A percentile compares a stretch with the other conserved stretches of the same genome.
phyloP scores from a whole-genome alignment of 2,329 filamentous ascomycete genomes.

The Hymenotorrendiella dingleyae region DNA sequence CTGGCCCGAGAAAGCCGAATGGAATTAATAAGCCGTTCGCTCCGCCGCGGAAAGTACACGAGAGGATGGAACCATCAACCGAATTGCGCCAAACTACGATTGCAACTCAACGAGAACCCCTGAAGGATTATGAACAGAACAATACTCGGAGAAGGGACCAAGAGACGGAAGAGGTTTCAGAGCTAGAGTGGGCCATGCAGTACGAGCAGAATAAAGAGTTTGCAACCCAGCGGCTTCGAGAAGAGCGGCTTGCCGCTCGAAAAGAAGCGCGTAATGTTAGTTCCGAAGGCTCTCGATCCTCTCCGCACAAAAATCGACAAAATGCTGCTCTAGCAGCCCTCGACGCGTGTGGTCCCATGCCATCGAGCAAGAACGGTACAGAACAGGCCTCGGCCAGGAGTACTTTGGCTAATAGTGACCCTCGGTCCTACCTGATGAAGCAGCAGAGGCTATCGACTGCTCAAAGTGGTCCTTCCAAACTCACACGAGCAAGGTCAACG shows the following conservation, averaged over 20 bases:
- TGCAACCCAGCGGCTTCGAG: conserved; percentile 24
- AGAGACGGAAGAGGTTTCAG: conserved; percentile 9
- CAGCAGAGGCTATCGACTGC: conserved; percentile 20
- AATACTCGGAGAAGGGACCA: background rate
- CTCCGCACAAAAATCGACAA: conserved; percentile 29
- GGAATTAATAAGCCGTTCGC: conserved; percentile 23
- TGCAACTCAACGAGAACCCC: background rate
- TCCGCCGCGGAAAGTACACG: conserved; percentile 11
- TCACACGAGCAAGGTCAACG: conserved; percentile 23
- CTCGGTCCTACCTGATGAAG: conserved; percentile 29
- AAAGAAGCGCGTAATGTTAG: conserved; percentile 5
- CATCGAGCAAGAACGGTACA: background rate
- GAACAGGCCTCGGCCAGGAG: conserved; percentile 15
- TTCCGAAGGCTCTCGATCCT: conserved; percentile 7
- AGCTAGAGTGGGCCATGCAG: conserved; percentile 30
- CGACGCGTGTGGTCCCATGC: conserved; percentile 6
- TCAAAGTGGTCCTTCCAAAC: conserved; percentile 11
- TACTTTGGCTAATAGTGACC: conserved; percentile 25
- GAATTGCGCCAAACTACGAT: conserved; percentile 18
- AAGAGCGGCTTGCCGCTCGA: conserved; percentile 19
- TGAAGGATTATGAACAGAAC: conserved; percentile 2
- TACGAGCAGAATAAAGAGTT: conserved; percentile 29
- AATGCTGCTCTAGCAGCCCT: conserved; percentile 24
- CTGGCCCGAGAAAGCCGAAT: conserved; percentile 3
- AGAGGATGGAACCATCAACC: conserved; percentile 4